These are phyloP conservation scores for Ceratopteris richardii DNA, from an alignment of 75 land plant genomes.

Conservation along the genomic window DNA sequence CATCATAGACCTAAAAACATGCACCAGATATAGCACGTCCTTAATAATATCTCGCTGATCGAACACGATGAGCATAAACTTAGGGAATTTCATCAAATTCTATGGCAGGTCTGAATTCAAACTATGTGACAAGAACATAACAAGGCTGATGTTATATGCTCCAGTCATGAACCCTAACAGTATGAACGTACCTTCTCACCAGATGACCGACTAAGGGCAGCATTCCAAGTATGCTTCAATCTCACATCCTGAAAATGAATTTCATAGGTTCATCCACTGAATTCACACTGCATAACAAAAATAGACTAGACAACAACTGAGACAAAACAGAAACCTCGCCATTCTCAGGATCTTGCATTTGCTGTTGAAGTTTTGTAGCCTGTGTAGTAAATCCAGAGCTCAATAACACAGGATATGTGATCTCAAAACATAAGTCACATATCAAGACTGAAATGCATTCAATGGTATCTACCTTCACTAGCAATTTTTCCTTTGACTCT, in stretches of 20 bases:
- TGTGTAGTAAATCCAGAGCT: too few species aligned
- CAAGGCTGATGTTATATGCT: too few species aligned
- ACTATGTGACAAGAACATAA: too few species aligned
- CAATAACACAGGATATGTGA: neutral
- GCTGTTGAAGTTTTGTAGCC: conserved; percentile 35
- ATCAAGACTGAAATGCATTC: neutral
- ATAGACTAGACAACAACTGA: neutral
- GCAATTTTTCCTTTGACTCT: conserved; percentile 32
- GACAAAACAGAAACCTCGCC: conserved; percentile 22
- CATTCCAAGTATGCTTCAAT: conserved; percentile 74
- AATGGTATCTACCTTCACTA: conserved; percentile 24
- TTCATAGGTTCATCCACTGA: too few species aligned
- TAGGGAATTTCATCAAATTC: too few species aligned
- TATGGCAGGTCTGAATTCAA: too few species aligned
- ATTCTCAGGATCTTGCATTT: conserved; percentile 38
- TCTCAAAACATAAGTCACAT: neutral
- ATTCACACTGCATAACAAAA: too few species aligned
- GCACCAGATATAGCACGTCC: neutral
- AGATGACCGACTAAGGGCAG: conserved; percentile 66
- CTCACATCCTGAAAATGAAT: conserved; percentile 17
- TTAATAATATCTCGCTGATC: neutral
- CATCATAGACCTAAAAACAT: conserved; percentile 53
- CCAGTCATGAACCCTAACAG: neutral
- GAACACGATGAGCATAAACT: neutral
- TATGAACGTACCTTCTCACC: conserved; percentile 51